A percentile compares a stretch with the other conserved stretches of the same genome.
Conservation (phyloP, 2,329 filamentous ascomycete species). For the Fusarium pseudoanthophilum region DNA sequence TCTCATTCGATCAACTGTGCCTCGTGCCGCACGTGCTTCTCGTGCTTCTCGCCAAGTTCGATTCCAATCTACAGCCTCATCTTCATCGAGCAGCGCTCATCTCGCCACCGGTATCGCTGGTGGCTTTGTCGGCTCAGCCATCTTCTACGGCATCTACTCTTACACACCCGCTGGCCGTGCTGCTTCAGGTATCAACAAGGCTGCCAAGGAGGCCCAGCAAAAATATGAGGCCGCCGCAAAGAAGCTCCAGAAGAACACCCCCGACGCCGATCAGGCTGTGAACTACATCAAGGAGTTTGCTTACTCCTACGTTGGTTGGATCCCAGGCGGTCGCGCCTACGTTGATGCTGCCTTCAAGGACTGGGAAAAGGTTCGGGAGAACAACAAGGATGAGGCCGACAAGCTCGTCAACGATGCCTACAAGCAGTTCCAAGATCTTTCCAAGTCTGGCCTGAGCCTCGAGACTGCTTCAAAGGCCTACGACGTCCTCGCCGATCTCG, state of each 20-base stretch:
- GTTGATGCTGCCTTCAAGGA: conserved; percentile 78
- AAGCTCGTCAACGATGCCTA: conserved; percentile 75
- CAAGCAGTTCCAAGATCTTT: conserved; percentile 70
- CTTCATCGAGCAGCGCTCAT: conserved; percentile 46
- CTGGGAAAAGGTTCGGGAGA: conserved; percentile 72
- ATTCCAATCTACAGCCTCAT: conserved; percentile 54
- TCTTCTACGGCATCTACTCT: conserved; percentile 57
- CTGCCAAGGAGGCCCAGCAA: conserved; percentile 64
- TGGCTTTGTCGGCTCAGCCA: conserved; percentile 55
- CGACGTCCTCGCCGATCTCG: conserved; percentile 70
- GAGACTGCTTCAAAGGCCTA: conserved; percentile 71
- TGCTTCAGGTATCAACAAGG: conserved; percentile 57
- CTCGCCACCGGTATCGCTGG: conserved; percentile 56
- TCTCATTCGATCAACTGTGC: conserved; percentile 43
- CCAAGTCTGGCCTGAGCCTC: conserved; percentile 68
- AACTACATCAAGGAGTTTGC: conserved; percentile 72
- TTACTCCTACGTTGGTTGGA: conserved; percentile 75
- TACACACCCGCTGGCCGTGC: conserved; percentile 57
- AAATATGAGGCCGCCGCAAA: conserved; percentile 70
- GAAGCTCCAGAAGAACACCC: conserved; percentile 70
- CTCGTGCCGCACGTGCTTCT: conserved; percentile 42
- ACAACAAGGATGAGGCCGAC: conserved; percentile 77
- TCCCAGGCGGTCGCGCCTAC: conserved; percentile 76
- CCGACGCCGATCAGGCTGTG: conserved; percentile 74
- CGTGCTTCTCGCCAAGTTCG: conserved; percentile 48